Conservation (phyloP, 345 rosid genomes). For the Carallia brachiata region DNA sequence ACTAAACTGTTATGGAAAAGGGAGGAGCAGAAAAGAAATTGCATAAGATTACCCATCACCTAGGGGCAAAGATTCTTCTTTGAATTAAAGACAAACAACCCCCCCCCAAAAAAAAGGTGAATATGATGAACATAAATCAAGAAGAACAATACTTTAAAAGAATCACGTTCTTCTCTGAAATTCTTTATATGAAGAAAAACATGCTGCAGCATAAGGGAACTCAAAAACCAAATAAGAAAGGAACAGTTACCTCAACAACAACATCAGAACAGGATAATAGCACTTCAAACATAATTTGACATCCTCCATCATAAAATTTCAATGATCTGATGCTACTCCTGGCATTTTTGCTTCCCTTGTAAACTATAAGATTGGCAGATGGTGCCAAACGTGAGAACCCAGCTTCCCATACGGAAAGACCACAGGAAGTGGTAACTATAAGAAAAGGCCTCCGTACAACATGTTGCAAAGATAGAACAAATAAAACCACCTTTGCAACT, state of each 20-base stretch:
- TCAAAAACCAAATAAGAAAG: not conserved
- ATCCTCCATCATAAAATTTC: not conserved
- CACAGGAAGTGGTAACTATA: not conserved
- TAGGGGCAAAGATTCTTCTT: no score
- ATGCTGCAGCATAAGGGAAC: not conserved
- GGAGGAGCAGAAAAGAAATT: no score
- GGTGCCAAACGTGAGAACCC: slow-evolving; percentile 10
- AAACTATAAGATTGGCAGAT: slow-evolving; percentile 7
- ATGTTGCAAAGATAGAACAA: slow-evolving; percentile 3
- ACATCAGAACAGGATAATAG: not conserved
- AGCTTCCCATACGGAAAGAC: slow-evolving; percentile 5
- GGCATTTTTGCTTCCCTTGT: slow-evolving; percentile 4
- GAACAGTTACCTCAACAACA: slow-evolving; percentile 2
- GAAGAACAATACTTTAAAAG: no score
- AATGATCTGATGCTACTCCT: slow-evolving; percentile 8
- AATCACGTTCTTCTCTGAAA: no score
- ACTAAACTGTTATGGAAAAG: no score
- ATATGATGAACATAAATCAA: no score
- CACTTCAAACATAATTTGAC: slow-evolving; percentile 6
- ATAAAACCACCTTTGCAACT: slow-evolving; percentile 7
- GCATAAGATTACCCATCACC: no score
- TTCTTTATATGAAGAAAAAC: no score
- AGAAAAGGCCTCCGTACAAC: slow-evolving; percentile 7
- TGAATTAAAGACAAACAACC: no score
- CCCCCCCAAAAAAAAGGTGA: no score